Conservation (phyloP, 2,329 filamentous ascomycete species). For the Pyrenochaeta sp. region DNA sequence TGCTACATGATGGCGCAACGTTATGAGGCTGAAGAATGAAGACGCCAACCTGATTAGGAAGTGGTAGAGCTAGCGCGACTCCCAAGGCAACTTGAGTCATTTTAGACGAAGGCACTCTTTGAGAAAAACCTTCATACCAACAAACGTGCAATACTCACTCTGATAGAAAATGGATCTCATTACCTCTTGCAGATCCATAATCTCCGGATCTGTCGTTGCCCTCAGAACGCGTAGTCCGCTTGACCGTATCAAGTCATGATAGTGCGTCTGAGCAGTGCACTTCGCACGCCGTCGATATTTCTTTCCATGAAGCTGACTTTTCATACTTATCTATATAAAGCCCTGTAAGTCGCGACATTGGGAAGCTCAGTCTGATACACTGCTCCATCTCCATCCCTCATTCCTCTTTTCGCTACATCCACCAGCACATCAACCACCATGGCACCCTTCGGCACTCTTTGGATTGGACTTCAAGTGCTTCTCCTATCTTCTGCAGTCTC, state of each 20-base stretch:
- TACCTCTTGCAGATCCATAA: not conserved
- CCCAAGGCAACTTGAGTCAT: too few species aligned
- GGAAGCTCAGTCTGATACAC: not conserved
- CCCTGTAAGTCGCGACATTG: not conserved
- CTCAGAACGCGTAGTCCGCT: conserved; percentile 1
- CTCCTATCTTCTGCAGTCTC: conserved; percentile 3
- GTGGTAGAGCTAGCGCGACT: conserved; percentile 14
- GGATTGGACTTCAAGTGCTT: conserved; percentile 2
- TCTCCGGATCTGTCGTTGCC: not conserved
- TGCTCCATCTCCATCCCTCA: too few species aligned
- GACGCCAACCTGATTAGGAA: conserved; percentile 19
- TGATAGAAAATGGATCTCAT: not conserved
- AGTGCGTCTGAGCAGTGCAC: not conserved
- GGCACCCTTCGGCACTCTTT: conserved; percentile 2
- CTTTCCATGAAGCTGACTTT: not conserved
- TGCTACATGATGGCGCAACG: not conserved
- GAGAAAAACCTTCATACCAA: not conserved
- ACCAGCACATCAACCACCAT: conserved; percentile 3
- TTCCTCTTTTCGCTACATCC: not conserved
- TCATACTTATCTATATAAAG: not conserved
- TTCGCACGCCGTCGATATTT: not conserved
- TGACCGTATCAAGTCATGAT: conserved; percentile 13
- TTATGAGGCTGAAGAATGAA: not conserved
- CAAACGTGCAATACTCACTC: conserved; percentile 1
- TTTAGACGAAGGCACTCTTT: not conserved